Percentiles rank a stretch among this genome's conserved stretches.
phyloP scores from a whole-genome alignment of 768 basidiomycete genomes.

The Tulasnella sp. region DNA sequence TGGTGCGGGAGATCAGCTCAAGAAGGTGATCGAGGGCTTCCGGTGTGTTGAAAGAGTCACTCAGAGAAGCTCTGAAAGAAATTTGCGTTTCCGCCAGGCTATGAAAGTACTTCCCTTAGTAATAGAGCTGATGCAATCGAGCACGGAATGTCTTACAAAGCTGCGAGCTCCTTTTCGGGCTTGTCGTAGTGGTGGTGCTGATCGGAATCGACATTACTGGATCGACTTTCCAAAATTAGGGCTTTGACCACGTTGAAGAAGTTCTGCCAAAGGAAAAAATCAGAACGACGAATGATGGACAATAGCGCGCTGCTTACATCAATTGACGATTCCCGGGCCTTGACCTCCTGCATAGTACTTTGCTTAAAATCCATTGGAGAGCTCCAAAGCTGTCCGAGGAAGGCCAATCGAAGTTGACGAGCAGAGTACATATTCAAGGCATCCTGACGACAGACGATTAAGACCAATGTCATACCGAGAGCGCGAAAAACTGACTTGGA shows the following conservation, averaged over 20 bases:
- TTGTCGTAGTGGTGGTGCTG: constrained; percentile 30
- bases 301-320: constrained; percentile 45
- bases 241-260: constrained; percentile 88
- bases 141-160: constrained; percentile 35
- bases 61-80: constrained; percentile 74
- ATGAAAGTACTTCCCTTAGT: constrained; percentile 1
- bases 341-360: constrained; percentile 73
- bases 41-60: constrained; percentile 96
- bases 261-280: constrained; percentile 43
- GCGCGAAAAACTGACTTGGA: constrained; percentile 29
- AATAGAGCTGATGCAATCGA: background rate
- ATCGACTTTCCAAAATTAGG: constrained; percentile 43
- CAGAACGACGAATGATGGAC: background rate
- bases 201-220: constrained; percentile 21
- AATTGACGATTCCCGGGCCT: constrained; percentile 66
- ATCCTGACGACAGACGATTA: constrained; percentile 1
- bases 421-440: constrained; percentile 60
- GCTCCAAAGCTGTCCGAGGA: constrained; percentile 86
- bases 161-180: constrained; percentile 54
- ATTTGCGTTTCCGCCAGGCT: constrained; percentile 68
- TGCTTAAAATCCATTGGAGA: constrained; percentile 91
- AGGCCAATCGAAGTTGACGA: constrained; percentile 82
- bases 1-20: constrained; percentile 73
- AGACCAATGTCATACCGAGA: background rate
- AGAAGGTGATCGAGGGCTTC: constrained; percentile 62